phyloP scores from a whole-genome alignment of 1,284 basidiomycete species.

The Austroboletus niveus region DNA sequence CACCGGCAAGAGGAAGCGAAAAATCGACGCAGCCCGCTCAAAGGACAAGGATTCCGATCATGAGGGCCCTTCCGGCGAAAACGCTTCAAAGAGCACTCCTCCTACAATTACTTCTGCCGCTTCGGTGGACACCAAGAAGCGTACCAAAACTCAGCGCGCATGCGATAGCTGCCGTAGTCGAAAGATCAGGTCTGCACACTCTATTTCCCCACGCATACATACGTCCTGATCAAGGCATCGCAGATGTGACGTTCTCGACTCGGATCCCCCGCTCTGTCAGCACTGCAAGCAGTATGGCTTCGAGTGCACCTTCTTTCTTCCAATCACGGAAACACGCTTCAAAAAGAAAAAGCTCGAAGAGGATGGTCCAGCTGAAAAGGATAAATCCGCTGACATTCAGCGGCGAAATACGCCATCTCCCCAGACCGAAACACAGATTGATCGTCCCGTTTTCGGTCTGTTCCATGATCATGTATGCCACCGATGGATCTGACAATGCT shows the following conservation, averaged over 20 bases:
- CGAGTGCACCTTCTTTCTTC: conserved; percentile 95
- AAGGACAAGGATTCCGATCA: conserved; percentile 57
- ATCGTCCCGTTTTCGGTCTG: conserved; percentile 63
- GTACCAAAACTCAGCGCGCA: conserved; percentile 87
- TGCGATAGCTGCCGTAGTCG: conserved; percentile 91
- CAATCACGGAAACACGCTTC: conserved; percentile 97
- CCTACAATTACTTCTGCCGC: conserved; percentile 31
- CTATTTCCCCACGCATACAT: conserved; percentile 3
- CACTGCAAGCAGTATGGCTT: conserved; percentile 89
- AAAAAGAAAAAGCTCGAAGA: conserved; percentile 88
- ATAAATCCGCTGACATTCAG: conserved; percentile 26
- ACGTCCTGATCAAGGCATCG: conserved; percentile 14
- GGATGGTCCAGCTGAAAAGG: conserved; percentile 41
- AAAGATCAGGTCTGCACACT: conserved; percentile 72
- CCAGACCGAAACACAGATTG: conserved; percentile 41
- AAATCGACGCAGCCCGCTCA: conserved; percentile 41
- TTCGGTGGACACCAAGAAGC: conserved; percentile 69
- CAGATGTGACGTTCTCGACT: conserved; percentile 80
- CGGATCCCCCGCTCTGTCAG: conserved; percentile 76
- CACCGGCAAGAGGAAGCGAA: conserved; percentile 65
- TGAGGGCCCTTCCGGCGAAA: conserved; percentile 53
- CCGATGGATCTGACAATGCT: conserved; percentile 6
- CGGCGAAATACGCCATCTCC: conserved; percentile 34
- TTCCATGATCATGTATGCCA: conserved; percentile 12
- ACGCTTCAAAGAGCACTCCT: conserved; percentile 31